phyloP scores from a whole-genome alignment of 495 filamentous ascomycete species.

The Daldinia decipiens region DNA sequence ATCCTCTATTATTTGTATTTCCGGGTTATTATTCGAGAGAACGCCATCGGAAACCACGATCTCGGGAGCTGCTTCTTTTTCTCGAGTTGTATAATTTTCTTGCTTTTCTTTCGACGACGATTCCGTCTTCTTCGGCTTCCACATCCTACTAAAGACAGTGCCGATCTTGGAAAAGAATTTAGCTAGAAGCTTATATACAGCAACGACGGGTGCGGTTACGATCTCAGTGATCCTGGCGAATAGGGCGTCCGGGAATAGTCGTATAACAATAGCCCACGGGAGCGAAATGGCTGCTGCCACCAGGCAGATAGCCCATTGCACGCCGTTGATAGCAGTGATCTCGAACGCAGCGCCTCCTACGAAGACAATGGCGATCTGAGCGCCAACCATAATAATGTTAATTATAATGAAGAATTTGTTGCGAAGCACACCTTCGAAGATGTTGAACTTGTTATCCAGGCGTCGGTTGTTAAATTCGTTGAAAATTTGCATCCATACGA shows the following conservation, averaged over 20 bases:
- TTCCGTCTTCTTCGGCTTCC: conserved; percentile 18
- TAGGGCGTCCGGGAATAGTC: conserved; percentile 73
- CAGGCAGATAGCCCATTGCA: conserved; percentile 80
- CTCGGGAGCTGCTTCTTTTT: conserved; percentile 29
- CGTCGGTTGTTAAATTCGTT: conserved; percentile 76
- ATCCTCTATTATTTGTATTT: conserved; percentile 36
- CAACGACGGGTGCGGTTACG: conserved; percentile 41
- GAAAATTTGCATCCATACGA: conserved; percentile 96
- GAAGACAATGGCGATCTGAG: conserved; percentile 81
- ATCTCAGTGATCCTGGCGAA: conserved; percentile 40
- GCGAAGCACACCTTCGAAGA: conserved; percentile 81
- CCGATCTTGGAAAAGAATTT: conserved; percentile 22
- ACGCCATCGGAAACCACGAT: conserved; percentile 32
- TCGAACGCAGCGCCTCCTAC: conserved; percentile 78
- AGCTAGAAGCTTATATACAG: conserved; percentile 34
- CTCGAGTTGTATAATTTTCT: neutral
- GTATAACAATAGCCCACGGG: conserved; percentile 76
- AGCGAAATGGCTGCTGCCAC: conserved; percentile 76
- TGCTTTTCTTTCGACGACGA: conserved; percentile 4
- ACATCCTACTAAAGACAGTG: conserved; percentile 37
- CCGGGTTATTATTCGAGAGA: conserved; percentile 7
- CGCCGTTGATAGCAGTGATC: conserved; percentile 67
- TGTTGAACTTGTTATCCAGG: conserved; percentile 91
- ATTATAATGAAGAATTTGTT: conserved; percentile 89
- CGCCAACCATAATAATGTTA: conserved; percentile 82